Evolutionary conservation across 2,329 filamentous ascomycete genomes (phyloP).

Genomic region (Paecilomyces sp.): DNA sequence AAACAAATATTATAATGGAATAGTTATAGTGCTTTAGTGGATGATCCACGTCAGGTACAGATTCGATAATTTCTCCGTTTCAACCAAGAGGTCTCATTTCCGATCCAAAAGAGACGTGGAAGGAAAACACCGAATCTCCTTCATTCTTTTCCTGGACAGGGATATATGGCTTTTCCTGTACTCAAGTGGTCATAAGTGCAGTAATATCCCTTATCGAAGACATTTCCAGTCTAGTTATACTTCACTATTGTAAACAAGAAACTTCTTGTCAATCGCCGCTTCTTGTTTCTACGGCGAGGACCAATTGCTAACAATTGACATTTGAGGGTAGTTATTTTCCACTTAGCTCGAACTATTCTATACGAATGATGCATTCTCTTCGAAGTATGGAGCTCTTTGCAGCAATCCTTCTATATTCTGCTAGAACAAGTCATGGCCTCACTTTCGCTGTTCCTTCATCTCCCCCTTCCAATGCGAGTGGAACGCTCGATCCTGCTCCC

Average conservation of each 20-base stretch:
- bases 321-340: no score
- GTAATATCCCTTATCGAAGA: no score
- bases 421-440: not conserved
- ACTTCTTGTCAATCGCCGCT: no score
- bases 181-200: no score
- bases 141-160: not conserved
- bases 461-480: slow-evolving; percentile 22
- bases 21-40: not conserved
- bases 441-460: slow-evolving; percentile 28
- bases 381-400: not conserved
- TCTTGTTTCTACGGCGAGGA: no score
- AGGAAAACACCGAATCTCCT: not conserved
- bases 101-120: not conserved
- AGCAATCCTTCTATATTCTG: not conserved
- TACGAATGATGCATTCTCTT: not conserved
- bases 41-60: not conserved
- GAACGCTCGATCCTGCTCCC: slow-evolving; percentile 32
- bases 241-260: no score
- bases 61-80: not conserved
- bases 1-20: not conserved
- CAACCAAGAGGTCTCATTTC: not conserved
- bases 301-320: no score
- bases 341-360: no score
- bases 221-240: no score
- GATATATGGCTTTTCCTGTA: not conserved